Percentiles rank a stretch among this genome's conserved stretches.
phyloP scores from a whole-genome alignment of 2,329 filamentous ascomycete species.

The Ramichloridium luteum region DNA sequence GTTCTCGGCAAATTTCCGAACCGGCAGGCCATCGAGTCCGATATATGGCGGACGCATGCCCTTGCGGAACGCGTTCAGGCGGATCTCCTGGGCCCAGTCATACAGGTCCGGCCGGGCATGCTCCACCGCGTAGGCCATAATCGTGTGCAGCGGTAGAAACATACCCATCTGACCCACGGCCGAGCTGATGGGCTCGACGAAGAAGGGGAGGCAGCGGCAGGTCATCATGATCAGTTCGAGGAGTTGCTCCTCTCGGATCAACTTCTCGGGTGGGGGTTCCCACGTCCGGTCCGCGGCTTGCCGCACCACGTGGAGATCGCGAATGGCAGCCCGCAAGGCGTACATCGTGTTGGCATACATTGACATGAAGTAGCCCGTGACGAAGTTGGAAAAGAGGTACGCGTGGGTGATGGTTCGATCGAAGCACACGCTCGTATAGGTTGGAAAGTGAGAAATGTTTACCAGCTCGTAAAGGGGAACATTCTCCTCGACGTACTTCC shows the following conservation, averaged over 20 bases:
- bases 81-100: slow-evolving; percentile 17
- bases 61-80: slow-evolving; percentile 15
- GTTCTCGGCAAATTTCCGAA: too few species aligned
- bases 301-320: slow-evolving; percentile 13
- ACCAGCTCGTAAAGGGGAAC: slow-evolving; percentile 10
- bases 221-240: slow-evolving; percentile 17
- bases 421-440: slow-evolving; percentile 12
- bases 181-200: slow-evolving; percentile 19
- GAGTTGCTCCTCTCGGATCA: slow-evolving; percentile 17
- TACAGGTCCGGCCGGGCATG: slow-evolving; percentile 17
- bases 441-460: slow-evolving; percentile 16
- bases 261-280: slow-evolving; percentile 10
- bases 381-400: slow-evolving; percentile 20
- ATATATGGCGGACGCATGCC: slow-evolving; percentile 18
- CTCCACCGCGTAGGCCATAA: slow-evolving; percentile 18
- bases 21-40: too few species aligned
- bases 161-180: slow-evolving; percentile 20
- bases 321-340: slow-evolving; percentile 16
- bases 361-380: slow-evolving; percentile 19
- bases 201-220: slow-evolving; percentile 19
- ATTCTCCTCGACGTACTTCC: not conserved
- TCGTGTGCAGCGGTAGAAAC: slow-evolving; percentile 21
- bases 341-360: slow-evolving; percentile 23
- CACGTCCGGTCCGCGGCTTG: slow-evolving; percentile 12
- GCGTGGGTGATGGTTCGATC: slow-evolving; percentile 18